Evolutionary conservation across 2,329 filamentous ascomycete species (phyloP).

Genomic region (Rhinocladiella similis): DNA sequence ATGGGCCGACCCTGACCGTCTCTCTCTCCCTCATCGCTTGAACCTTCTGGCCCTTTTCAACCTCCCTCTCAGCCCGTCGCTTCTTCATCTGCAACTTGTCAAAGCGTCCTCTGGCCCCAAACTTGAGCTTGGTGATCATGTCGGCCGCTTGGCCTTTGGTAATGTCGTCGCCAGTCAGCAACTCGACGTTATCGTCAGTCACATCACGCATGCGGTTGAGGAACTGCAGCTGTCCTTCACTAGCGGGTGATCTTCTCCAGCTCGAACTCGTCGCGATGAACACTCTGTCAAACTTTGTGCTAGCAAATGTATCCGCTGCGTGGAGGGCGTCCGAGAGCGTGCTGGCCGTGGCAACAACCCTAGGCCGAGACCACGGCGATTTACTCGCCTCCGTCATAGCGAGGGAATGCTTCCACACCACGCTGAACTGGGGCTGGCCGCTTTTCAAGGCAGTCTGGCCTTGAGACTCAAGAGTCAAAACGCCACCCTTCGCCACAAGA

Average conservation of each 20-base stretch:
- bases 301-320: conserved; percentile 79
- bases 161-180: conserved; percentile 56
- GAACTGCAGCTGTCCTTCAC: conserved; percentile 47
- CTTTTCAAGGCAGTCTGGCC: conserved; percentile 2
- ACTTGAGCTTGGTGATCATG: conserved; percentile 89
- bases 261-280: conserved; percentile 66
- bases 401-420: conserved; percentile 28
- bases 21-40: conserved; percentile 37
- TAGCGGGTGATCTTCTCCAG: conserved; percentile 71
- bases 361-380: conserved; percentile 66
- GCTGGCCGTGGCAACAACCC: conserved; percentile 63
- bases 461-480: conserved; percentile 52
- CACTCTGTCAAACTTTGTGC: conserved; percentile 62
- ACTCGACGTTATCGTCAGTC: conserved; percentile 35
- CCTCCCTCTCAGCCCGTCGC: conserved; percentile 43
- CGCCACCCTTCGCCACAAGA: conserved; percentile 65
- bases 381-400: conserved; percentile 31
- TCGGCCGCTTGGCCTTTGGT: conserved; percentile 81
- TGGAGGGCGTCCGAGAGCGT: conserved; percentile 76
- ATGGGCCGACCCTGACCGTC: conserved; percentile 51
- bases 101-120: conserved; percentile 72
- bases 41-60: conserved; percentile 34
- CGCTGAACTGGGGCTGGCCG: conserved; percentile 9
- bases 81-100: conserved; percentile 54
- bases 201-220: conserved; percentile 41